phyloP scores from a whole-genome alignment of 306 rosid genomes.

The Medicago ruthenica region DNA sequence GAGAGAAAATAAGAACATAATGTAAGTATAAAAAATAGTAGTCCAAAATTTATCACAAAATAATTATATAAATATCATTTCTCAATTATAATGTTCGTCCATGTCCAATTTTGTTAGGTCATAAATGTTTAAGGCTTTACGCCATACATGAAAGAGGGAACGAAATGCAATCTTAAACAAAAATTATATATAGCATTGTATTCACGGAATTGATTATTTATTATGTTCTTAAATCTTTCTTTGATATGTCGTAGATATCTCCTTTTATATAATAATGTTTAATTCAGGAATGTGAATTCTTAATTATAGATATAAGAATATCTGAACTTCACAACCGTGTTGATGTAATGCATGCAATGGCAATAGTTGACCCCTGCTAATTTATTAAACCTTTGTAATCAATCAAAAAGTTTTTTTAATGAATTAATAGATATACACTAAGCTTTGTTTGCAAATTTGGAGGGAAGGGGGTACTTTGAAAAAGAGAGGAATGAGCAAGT shows the following conservation, averaged over 20 bases:
- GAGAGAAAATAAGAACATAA: no score
- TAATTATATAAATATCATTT: no score
- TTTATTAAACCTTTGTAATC: not conserved
- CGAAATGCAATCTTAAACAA: not conserved
- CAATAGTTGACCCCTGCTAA: not conserved
- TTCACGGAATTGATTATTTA: conserved; percentile 15
- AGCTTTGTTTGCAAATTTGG: no score
- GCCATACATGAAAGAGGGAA: not conserved
- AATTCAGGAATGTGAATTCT: not conserved
- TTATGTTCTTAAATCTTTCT: not conserved
- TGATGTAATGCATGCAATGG: not conserved
- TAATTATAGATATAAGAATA: not conserved
- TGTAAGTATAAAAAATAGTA: no score
- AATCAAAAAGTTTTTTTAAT: not conserved
- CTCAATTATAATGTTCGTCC: not conserved
- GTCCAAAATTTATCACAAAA: no score
- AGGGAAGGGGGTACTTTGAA: no score
- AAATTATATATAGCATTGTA: not conserved
- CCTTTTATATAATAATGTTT: not conserved
- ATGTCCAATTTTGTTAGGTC: not conserved
- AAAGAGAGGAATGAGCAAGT: no score
- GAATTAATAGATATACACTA: not conserved
- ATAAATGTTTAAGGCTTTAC: conserved; percentile 18
- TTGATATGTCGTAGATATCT: not conserved
- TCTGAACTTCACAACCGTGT: not conserved